These are phyloP conservation scores for Knufia petricola DNA, from an alignment of 2,329 filamentous ascomycete species.

Conservation along the genomic window DNA sequence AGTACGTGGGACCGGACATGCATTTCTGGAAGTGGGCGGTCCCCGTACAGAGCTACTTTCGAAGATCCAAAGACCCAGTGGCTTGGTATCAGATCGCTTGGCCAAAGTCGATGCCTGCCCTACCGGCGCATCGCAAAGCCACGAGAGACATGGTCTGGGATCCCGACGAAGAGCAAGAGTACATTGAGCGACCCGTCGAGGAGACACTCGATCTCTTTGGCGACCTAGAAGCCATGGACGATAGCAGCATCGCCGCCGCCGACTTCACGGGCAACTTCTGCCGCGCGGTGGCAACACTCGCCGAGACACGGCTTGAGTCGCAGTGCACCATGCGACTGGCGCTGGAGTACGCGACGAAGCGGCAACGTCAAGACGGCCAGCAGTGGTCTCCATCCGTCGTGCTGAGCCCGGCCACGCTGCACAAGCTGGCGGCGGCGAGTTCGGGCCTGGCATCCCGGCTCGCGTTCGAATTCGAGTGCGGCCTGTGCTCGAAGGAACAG, in stretches of 20 bases:
- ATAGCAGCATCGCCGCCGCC: constrained; percentile 6
- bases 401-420: too few relatives aligned
- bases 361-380: not conserved
- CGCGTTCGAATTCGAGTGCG: constrained; percentile 18
- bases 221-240: constrained; percentile 11
- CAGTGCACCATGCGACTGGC: constrained; percentile 22
- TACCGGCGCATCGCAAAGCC: constrained; percentile 24
- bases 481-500: constrained; percentile 14
- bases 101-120: constrained; percentile 26
- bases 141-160: constrained; percentile 23
- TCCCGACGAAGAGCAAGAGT: constrained; percentile 18
- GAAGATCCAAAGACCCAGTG: constrained; percentile 1
- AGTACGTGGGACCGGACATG: constrained; percentile 21
- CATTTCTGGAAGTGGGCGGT: constrained; percentile 22
- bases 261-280: constrained; percentile 23
- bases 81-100: constrained; percentile 26
- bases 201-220: constrained; percentile 15
- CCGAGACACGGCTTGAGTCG: constrained; percentile 17
- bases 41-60: not conserved
- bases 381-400: constrained; percentile 5
- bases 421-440: constrained; percentile 13
- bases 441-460: constrained; percentile 4
- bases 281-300: constrained; percentile 20
- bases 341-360: constrained; percentile 20
- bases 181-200: constrained; percentile 7